phyloP scores from a whole-genome alignment of 2,329 filamentous ascomycete species.

The Periconia sp. region DNA sequence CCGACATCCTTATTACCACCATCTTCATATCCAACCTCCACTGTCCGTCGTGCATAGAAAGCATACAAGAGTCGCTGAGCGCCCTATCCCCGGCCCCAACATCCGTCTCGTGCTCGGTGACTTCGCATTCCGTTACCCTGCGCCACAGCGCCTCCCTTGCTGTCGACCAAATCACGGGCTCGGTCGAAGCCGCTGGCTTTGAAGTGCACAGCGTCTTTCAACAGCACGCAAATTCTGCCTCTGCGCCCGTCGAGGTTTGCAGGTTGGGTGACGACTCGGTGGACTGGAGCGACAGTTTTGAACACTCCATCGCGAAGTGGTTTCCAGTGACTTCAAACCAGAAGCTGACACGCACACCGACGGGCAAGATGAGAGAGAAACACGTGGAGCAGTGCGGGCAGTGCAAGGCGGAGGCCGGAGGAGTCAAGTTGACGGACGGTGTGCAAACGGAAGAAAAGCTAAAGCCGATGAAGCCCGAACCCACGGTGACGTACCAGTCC shows the following conservation, averaged over 20 bases:
- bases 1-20: conserved; percentile 49
- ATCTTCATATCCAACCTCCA: conserved; percentile 75
- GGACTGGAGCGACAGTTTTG: conserved; percentile 39
- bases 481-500: conserved; percentile 12
- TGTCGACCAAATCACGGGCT: conserved; percentile 43
- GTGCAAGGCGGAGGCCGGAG: conserved; percentile 34
- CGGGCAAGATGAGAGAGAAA: conserved; percentile 28
- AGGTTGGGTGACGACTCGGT: conserved; percentile 14
- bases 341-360: conserved; percentile 7
- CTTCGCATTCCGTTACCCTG: conserved; percentile 69
- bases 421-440: conserved; percentile 13
- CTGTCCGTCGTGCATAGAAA: conserved; percentile 72
- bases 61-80: conserved; percentile 62
- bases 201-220: conserved; percentile 57
- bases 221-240: conserved; percentile 17
- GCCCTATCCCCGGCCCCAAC: conserved; percentile 50
- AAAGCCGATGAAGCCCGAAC: conserved; percentile 15
- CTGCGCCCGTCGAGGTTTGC: conserved; percentile 17
- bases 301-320: conserved; percentile 38
- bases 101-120: conserved; percentile 69
- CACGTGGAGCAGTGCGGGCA: conserved; percentile 40
- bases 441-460: conserved; percentile 6
- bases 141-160: conserved; percentile 52
- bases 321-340: conserved; percentile 10
- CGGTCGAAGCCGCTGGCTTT: conserved; percentile 61